Base-by-base conservation (phyloP, 768 basidiomycete genomes). In the Mycena kentingensis region DNA sequence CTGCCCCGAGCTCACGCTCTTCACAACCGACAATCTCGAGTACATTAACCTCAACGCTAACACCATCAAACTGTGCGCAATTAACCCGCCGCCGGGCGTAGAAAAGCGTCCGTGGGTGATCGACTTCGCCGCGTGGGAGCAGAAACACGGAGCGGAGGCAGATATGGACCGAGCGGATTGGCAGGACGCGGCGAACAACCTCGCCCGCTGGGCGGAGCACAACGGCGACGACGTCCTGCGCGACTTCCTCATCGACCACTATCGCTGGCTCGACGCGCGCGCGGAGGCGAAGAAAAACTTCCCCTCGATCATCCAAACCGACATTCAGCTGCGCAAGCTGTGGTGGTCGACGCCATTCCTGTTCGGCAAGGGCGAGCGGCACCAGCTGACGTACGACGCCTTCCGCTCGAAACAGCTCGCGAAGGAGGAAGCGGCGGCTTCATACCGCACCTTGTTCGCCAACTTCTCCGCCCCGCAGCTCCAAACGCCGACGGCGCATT, bases 1-100 rank as follows among this genome's bases (percentile, higher is more conserved):
- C 15, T 45, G 45, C 50, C 12, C 45, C 18, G 42, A 41, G 26
- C 34, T 51, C 5, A 44, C 50, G 28, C 29, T 34, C 19, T 53
- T 53, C 38, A 53, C 52, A 13, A 32, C 37, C 29, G 12, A 3
- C 18, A 51, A 24, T 22, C 34, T 51, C 3, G 24, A 35, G 12
- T 1, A 27, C 16, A 44, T 51, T 19, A 45, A 27, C 4, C 21
- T 43, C 2, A n/a, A 27, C 25, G n/a, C 24, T 12, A 13, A 32
- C 10, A 43, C 43, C 3, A 12, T 45, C n/a, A 15, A 22, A 15
- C 27, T 12, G 4, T 3, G 21, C 10, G 45, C 43, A 10, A 4
- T 37, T 2, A 51, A 51, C 43, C 16, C 42, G 2, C 11, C 7
- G 1, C 6, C 2, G 2, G n/a, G 1, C 1, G 34, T 25, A 10